Evolutionary conservation across 129 eudicot genomes (phyloP), one percentile per base, ranked within the genome.

Genomic region (Ambrosia artemisiifolia): DNA sequence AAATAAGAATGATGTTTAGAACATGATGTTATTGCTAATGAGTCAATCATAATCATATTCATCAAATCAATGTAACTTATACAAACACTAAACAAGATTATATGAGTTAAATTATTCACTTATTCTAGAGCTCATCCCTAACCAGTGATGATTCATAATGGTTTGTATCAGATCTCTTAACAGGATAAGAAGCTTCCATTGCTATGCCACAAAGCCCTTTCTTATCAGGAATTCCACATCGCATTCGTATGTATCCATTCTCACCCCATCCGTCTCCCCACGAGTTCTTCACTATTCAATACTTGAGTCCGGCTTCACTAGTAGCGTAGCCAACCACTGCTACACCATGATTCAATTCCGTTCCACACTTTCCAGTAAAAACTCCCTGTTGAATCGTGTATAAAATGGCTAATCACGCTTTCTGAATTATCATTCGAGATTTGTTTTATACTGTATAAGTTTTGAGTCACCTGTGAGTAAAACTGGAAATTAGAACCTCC

Each of bases 201-300:
- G 97, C 95, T 70, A 91, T 91, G 7, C 97, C 97, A 71, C 95
- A 91, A 0, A 71, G 68, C 43, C 97, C 97, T 5, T 80, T 80
- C 51, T 87, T 80, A 17, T 78, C 82, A 16, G 69, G n/a, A 13
- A 80, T 30, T 16, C 89, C 91, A 0, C 95, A 80, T 62, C 77
- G 63, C 91, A 91, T 85, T 61, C 88, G 76, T 2, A 91, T 80
- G 73, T 87, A 91, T 7, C 97, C 97, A 44, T 82, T 80, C 76
- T 91, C 97, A 60, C 97, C 97, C 95, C 95, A 91, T 64, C 75
- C 86, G 6, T 78, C 53, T 34, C 97, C 97, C 97, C 97, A 88
- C 2, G 97, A 91, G 78, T 88, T 91, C 78, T 73, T 91, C 75
- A 88, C 90, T 12, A 73, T 82, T 95, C 97, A 91, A 48, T 85